Conservation (phyloP, 1,139 yeast genomes). For the Sugiyamaella grinbergsii region DNA sequence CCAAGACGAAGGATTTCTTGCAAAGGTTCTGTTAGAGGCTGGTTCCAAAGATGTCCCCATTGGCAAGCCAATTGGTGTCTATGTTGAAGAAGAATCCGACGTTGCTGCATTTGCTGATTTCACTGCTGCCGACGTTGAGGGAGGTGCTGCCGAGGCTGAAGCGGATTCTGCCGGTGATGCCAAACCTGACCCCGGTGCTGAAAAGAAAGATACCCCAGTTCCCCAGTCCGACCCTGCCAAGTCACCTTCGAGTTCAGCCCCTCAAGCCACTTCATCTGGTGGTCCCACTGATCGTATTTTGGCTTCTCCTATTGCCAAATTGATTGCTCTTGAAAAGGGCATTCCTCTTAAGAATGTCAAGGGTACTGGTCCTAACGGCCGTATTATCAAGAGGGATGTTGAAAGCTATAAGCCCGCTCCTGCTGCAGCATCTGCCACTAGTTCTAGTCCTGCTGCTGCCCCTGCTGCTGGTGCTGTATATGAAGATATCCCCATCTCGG, state of each 20-base stretch:
- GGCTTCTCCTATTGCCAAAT: constrained; percentile 96
- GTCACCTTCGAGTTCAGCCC: constrained; percentile 28
- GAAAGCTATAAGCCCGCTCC: constrained; percentile 57
- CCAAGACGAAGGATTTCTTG: constrained; percentile 96
- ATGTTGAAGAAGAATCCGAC: constrained; percentile 82
- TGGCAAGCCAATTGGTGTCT: constrained; percentile 94
- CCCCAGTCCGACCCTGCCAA: constrained; percentile 33
- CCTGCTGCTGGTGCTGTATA: constrained; percentile 59
- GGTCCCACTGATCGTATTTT: constrained; percentile 61
- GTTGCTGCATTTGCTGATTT: constrained; percentile 86
- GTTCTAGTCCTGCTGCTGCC: constrained; percentile 50
- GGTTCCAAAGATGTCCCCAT: constrained; percentile 92
- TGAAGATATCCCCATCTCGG: constrained; percentile 82
- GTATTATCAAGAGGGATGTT: constrained; percentile 88
- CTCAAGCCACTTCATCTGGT: constrained; percentile 42
- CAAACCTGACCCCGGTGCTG: constrained; percentile 28
- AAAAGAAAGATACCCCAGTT: constrained; percentile 32
- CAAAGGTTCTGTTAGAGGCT: constrained; percentile 82
- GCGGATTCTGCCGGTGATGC: constrained; percentile 41
- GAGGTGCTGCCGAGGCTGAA: constrained; percentile 50
- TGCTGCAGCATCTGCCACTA: constrained; percentile 45
- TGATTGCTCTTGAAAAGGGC: constrained; percentile 90
- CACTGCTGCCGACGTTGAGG: constrained; percentile 82
- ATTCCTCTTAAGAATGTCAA: constrained; percentile 78
- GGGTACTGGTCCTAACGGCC: constrained; percentile 95